Evolutionary conservation across 805 yeast genomes (phyloP).

Genomic region (Wickerhamomyces mucosus): DNA sequence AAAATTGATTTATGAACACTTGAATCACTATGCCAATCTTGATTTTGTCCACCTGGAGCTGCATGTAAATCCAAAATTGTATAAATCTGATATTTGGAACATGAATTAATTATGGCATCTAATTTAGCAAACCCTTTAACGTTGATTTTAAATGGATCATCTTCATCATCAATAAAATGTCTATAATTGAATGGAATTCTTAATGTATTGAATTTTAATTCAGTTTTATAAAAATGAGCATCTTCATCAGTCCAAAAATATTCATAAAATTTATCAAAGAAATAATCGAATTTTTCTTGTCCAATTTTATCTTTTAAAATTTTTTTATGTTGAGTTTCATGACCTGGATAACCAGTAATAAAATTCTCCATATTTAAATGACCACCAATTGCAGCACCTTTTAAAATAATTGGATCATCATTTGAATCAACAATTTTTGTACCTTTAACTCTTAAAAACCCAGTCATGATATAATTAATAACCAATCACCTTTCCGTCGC

Average conservation of each 20-base stretch:
- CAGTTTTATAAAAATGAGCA: conserved; percentile 33
- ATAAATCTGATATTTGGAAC: conserved; percentile 37
- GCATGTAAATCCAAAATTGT: conserved; percentile 41
- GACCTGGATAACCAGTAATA: conserved; percentile 47
- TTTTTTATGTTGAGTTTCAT: conserved; percentile 39
- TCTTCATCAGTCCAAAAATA: conserved; percentile 44
- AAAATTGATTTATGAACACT: conserved; percentile 37
- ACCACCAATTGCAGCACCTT: conserved; percentile 42
- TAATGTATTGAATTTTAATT: conserved; percentile 34
- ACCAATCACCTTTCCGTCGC: too few species aligned
- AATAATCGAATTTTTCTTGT: conserved; percentile 36
- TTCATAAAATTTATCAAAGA: conserved; percentile 42
- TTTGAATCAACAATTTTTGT: conserved; percentile 37
- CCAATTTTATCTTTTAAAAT: conserved; percentile 33
- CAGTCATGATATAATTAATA: conserved; percentile 7
- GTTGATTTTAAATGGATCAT: conserved; percentile 32
- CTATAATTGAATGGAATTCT: conserved; percentile 44
- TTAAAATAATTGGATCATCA: conserved; percentile 31
- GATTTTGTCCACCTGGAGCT: conserved; percentile 45
- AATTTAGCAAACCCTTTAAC: conserved; percentile 35
- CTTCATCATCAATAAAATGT: conserved; percentile 38
- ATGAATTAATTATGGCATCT: conserved; percentile 33
- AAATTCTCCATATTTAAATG: conserved; percentile 48
- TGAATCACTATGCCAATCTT: conserved; percentile 45
- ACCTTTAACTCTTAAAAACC: conserved; percentile 32